Conservation (phyloP, 2,329 filamentous ascomycete species). For the Alternaria brassicae region DNA sequence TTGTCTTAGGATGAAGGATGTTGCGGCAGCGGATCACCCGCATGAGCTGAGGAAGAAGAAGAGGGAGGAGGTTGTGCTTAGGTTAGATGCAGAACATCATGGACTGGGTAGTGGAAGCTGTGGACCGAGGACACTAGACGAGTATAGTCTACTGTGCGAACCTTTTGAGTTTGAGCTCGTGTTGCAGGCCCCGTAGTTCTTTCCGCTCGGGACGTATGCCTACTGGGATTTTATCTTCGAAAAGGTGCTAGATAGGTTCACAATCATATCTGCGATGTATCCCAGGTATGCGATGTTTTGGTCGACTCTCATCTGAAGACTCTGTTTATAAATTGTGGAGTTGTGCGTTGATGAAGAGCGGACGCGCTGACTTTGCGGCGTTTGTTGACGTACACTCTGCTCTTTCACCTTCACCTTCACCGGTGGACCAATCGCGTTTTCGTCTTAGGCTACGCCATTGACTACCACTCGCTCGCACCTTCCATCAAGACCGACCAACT, state of each 20-base stretch:
- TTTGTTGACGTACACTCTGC: not conserved
- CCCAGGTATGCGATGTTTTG: not conserved
- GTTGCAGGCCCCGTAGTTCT: slow-evolving; percentile 18
- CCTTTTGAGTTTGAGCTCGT: slow-evolving; percentile 50
- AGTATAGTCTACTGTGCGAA: slow-evolving; percentile 50
- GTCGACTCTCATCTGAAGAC: not conserved
- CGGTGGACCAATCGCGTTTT: not conserved
- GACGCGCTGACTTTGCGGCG: not conserved
- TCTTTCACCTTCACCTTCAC: not conserved
- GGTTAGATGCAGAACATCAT: slow-evolving; percentile 68
- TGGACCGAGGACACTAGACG: slow-evolving; percentile 59
- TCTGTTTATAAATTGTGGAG: too few relatives aligned
- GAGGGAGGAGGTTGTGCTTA: slow-evolving; percentile 63
- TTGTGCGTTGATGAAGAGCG: not conserved
- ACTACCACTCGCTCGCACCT: not conserved
- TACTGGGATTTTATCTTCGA: not conserved
- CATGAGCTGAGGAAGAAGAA: slow-evolving; percentile 64
- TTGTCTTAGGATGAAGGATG: slow-evolving; percentile 56
- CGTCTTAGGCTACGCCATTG: not conserved
- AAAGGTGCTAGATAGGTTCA: not conserved
- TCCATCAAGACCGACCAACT: not conserved
- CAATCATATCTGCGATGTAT: not conserved
- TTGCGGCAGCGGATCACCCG: slow-evolving; percentile 69
- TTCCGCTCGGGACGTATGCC: too few relatives aligned
- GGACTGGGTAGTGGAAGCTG: slow-evolving; percentile 69